Conservation (phyloP, 176 grass and related monocot genomes). For the Tillandsia fasciculata region DNA sequence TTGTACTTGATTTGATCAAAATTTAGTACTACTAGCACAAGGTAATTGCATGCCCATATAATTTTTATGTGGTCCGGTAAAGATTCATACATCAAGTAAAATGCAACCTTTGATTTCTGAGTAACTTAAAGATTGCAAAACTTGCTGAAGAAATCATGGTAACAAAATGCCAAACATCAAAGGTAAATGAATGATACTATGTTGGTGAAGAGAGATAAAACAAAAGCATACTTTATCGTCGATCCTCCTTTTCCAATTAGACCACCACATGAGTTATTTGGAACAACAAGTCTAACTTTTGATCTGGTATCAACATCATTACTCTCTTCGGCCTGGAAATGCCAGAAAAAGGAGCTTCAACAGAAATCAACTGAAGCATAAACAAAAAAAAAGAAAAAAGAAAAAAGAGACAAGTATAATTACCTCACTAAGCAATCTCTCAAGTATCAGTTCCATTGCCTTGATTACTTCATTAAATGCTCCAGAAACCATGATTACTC, state of each 20-base stretch:
- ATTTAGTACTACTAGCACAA: not conserved
- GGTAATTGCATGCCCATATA: too few relatives aligned
- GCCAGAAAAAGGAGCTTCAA: slow-evolving; percentile 3
- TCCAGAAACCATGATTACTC: slow-evolving; percentile 94
- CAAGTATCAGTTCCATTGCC: slow-evolving; percentile 88
- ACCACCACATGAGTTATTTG: slow-evolving; percentile 91
- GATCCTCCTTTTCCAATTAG: slow-evolving; percentile 98
- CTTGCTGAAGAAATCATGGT: not conserved
- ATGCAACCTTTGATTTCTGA: not conserved
- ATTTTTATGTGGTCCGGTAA: too few relatives aligned
- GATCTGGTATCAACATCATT: slow-evolving; percentile 73
- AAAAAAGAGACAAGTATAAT: not conserved
- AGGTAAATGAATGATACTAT: not conserved
- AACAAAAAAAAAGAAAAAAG: not conserved
- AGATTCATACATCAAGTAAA: not conserved
- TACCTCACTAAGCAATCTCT: slow-evolving; percentile 86
- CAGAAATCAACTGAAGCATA: not conserved
- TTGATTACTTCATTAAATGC: slow-evolving; percentile 70
- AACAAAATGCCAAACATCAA: not conserved
- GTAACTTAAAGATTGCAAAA: not conserved
- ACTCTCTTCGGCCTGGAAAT: slow-evolving; percentile 70
- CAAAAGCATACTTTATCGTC: slow-evolving; percentile 73
- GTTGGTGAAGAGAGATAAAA: not conserved
- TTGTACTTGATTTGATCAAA: not conserved
- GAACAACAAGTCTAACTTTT: slow-evolving; percentile 85